phyloP scores from a whole-genome alignment of 768 basidiomycete genomes.

The Hydnomerulius pinastri region DNA sequence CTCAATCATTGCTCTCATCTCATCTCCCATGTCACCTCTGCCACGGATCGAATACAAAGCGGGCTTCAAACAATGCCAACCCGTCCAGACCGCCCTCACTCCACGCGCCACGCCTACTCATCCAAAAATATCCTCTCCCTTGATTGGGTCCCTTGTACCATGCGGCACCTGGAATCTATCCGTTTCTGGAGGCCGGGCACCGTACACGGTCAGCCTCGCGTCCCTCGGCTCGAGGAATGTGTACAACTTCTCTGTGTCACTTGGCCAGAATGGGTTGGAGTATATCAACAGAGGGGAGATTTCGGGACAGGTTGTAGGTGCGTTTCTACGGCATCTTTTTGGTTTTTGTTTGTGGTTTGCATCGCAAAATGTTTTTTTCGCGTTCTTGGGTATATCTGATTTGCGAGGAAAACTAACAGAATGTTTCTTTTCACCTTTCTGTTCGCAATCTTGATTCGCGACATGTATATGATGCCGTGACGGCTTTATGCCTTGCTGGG shows the following conservation, averaged over 20 bases:
- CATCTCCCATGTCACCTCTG: not conserved
- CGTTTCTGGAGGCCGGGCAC: constrained; percentile 45
- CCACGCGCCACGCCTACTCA: constrained; percentile 23
- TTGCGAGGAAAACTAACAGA: not conserved
- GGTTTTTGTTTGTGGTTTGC: too few relatives aligned
- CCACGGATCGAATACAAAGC: constrained; percentile 11
- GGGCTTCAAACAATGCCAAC: constrained; percentile 31
- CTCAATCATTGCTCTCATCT: not conserved
- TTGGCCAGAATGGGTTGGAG: constrained; percentile 39
- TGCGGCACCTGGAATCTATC: constrained; percentile 50
- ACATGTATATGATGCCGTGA: too few relatives aligned
- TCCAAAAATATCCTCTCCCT: constrained; percentile 2
- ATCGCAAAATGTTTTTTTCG: too few relatives aligned
- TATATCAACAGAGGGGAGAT: constrained; percentile 46
- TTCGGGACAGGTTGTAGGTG: constrained; percentile 23
- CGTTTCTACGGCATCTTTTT: constrained; percentile 26
- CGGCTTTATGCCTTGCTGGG: not conserved
- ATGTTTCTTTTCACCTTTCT: not conserved
- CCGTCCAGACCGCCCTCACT: constrained; percentile 24
- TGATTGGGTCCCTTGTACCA: not conserved
- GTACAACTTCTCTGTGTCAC: constrained; percentile 40
- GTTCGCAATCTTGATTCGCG: not conserved
- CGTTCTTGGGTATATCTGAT: not conserved
- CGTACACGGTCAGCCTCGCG: constrained; percentile 45
- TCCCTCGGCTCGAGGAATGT: constrained; percentile 38